A percentile compares a stretch with the other conserved stretches of the same genome.
phyloP scores from a whole-genome alignment of 768 basidiomycete genomes.

The Tephrocybe sp. region DNA sequence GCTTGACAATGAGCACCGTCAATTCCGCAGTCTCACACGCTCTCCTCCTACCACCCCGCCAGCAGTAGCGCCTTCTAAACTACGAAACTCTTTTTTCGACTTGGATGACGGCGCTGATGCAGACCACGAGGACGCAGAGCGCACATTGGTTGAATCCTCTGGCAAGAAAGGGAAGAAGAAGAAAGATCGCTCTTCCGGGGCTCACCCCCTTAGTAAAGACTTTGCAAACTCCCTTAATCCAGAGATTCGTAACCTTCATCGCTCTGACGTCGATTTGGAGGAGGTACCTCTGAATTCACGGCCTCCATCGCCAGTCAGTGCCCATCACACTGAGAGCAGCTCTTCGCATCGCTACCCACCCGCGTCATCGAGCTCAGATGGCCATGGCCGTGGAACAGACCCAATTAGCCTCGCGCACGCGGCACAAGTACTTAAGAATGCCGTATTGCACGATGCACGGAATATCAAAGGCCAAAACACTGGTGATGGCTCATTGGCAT shows the following conservation, averaged over 20 bases:
- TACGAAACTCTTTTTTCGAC: conserved; percentile 7
- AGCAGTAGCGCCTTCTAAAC: conserved; percentile 7
- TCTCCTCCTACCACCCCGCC: conserved; percentile 19
- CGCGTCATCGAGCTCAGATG: conserved; percentile 14
- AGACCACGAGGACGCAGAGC: conserved; percentile 18
- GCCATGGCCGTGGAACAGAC: conserved; percentile 19
- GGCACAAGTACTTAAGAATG: conserved; percentile 64
- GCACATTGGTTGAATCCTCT: background rate
- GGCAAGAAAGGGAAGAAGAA: conserved; percentile 16
- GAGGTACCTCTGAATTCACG: conserved; percentile 3
- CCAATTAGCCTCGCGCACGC: conserved; percentile 50
- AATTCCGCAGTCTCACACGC: conserved; percentile 29
- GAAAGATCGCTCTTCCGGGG: conserved; percentile 16
- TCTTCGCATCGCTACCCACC: conserved; percentile 41
- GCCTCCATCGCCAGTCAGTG: conserved; percentile 13
- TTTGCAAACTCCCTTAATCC: background rate
- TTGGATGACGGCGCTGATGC: conserved; percentile 12
- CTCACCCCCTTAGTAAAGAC: background rate
- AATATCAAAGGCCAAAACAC: conserved; percentile 55
- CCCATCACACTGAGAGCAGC: conserved; percentile 12
- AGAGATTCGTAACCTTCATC: background rate
- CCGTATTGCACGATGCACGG: conserved; percentile 72
- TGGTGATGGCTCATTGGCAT: conserved; percentile 39
- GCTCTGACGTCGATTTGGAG: conserved; percentile 7
- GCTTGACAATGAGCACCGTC: conserved; percentile 44